Base-by-base conservation (phyloP, 2,329 filamentous ascomycete species). In the Aspergillus versicolor region DNA sequence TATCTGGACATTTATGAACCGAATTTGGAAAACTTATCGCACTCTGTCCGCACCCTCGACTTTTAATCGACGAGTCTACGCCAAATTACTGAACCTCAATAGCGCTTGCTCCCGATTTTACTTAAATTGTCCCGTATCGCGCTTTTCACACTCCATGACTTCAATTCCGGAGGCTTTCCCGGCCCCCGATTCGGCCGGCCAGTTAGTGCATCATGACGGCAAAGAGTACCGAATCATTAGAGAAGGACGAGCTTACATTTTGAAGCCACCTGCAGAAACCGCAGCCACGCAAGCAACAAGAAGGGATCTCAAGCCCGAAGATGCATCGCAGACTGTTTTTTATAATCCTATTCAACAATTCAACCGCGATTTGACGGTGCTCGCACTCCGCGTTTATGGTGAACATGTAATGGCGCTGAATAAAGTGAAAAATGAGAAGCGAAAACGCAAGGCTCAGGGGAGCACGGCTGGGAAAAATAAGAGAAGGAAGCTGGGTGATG, bases 331-430 rank as follows among this genome's bases (percentile, higher is more conserved):
- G 67, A 80, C 81, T 34, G 95, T 99, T 55, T 99, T 99, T 71
- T 99, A 99, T 82, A 99, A 99, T 67, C 93, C 94, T 0, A 97
- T 99, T 54, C 94, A 99, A 72, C 94, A 99, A 72, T 99, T 97
- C 81, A 99, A 99, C 75, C 89, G 95, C 46, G 94, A 99, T 71
- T 77, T 99, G 63, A 97, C 91, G 59, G 91, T 97, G 24, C 82
- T 99, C 13, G 91, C 91, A 1, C 96, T 99, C 73, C 91, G 90
- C 69, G 89, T 90, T 0, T 96, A 93, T 72, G 91, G 90, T 1
- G 87, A 94, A 64, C 86, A 91, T 67, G 67, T 75, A 32, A 65
- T 83, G 4, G 70, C 86, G 17, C 76, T 82, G 61, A 83, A 80
- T 70, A 79, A 80, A 65, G 78, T 79, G 63, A 83, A 80, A 63